Conservation (phyloP, 345 rosid species). For the Bruguiera gymnorhiza region DNA sequence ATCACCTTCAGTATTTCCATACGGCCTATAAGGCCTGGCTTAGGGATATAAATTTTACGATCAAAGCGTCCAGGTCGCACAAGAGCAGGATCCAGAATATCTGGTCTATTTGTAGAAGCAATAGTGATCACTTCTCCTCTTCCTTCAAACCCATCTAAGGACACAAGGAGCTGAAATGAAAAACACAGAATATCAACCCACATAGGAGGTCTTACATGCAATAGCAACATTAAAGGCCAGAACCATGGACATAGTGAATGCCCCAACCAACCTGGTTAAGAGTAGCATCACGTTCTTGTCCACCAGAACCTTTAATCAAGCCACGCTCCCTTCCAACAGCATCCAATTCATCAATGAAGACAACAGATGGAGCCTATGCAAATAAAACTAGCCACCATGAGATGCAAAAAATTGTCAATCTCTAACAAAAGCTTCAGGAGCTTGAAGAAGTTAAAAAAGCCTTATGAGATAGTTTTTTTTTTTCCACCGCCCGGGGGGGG, state of each 20-base stretch:
- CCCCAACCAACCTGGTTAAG: conserved; percentile 74
- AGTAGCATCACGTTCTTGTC: conserved; percentile 98
- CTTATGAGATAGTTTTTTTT: neutral
- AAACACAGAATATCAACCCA: conserved; percentile 6
- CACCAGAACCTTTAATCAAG: conserved; percentile 90
- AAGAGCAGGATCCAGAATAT: conserved; percentile 93
- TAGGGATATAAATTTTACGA: conserved; percentile 74
- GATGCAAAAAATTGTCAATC: neutral
- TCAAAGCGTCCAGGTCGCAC: conserved; percentile 93
- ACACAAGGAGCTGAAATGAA: conserved; percentile 72
- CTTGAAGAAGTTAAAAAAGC: neutral
- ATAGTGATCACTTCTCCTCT: conserved; percentile 92
- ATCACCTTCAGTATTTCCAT: conserved; percentile 83
- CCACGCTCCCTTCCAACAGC: conserved; percentile 99
- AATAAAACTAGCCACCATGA: conserved; percentile 13
- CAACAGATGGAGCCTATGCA: conserved; percentile 81
- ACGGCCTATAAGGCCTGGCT: conserved; percentile 86
- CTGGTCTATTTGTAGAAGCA: conserved; percentile 94
- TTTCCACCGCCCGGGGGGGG: too few species aligned
- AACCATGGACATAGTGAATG: neutral
- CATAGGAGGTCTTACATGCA: neutral
- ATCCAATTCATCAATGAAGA: conserved; percentile 90
- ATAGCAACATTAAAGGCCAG: conserved; percentile 4
- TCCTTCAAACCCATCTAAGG: conserved; percentile 97
- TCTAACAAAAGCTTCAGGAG: neutral